Percentiles rank a stretch among this genome's conserved stretches.
Conservation (phyloP, 352 stramenopile species). For the Saprolegnia parasitica region DNA sequence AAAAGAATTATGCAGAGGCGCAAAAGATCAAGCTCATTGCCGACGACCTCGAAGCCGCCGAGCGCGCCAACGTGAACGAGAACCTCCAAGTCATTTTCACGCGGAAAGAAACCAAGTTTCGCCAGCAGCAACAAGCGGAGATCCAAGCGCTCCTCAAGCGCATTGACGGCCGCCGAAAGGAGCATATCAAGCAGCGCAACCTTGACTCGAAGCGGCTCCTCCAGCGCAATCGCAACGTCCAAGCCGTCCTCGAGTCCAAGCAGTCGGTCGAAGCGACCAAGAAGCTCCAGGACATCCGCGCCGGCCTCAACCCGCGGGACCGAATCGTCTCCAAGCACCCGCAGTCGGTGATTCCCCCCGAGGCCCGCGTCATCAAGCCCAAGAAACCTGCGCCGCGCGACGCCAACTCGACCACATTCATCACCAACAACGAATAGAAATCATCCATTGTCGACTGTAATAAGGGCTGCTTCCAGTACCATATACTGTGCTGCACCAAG, state of each 20-base stretch:
- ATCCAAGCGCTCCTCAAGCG: slow-evolving; percentile 90
- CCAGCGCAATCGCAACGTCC: slow-evolving; percentile 94
- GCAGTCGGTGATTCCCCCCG: slow-evolving; percentile 69
- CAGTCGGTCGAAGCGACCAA: slow-evolving; percentile 76
- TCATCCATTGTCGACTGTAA: no score
- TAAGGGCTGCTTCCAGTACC: no score
- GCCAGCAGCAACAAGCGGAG: slow-evolving; percentile 90
- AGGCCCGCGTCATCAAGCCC: slow-evolving; percentile 62
- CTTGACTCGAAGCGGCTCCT: slow-evolving; percentile 91
- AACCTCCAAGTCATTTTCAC: slow-evolving; percentile 68
- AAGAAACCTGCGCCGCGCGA: slow-evolving; percentile 43
- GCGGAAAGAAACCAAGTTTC: slow-evolving; percentile 87
- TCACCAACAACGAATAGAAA: slow-evolving; percentile 13
- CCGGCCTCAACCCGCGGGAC: slow-evolving; percentile 68
- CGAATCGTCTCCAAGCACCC: slow-evolving; percentile 40
- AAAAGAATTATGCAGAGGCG: slow-evolving; percentile 91
- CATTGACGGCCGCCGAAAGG: slow-evolving; percentile 90
- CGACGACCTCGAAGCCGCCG: slow-evolving; percentile 90
- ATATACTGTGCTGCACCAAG: no score
- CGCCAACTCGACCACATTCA: slow-evolving; percentile 18
- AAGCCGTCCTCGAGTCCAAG: slow-evolving; percentile 91
- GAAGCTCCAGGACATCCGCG: slow-evolving; percentile 76
- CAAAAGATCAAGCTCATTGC: slow-evolving; percentile 94
- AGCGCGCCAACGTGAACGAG: slow-evolving; percentile 85
- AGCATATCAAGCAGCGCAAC: slow-evolving; percentile 91